Percentiles rank a stretch among this genome's conserved stretches.
phyloP scores from a whole-genome alignment of 1,284 basidiomycete species.

The Trichosporon faecale region DNA sequence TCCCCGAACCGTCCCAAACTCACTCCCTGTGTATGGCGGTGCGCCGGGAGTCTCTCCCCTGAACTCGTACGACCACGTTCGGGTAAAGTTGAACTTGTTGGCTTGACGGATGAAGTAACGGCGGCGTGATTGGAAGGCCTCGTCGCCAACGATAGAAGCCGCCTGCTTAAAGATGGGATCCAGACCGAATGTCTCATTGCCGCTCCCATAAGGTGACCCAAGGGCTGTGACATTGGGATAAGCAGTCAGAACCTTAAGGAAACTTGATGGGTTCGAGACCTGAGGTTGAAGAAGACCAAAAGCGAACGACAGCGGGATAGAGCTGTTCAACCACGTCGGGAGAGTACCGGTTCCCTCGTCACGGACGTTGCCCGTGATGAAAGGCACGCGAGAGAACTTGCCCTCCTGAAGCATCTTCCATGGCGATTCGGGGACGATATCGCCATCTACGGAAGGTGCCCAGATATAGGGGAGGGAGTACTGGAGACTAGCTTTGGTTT shows the following conservation, averaged over 20 bases:
- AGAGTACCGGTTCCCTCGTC: conserved; percentile 43
- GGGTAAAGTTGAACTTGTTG: conserved; percentile 26
- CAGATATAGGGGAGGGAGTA: conserved; percentile 1
- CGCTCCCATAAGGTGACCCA: conserved; percentile 45
- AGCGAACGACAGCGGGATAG: conserved; percentile 26
- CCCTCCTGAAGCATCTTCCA: conserved; percentile 38
- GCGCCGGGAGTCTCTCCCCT: conserved; percentile 18
- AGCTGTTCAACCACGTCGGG: conserved; percentile 20
- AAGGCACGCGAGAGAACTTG: conserved; percentile 44
- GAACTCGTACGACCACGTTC: conserved; percentile 44
- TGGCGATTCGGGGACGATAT: conserved; percentile 44
- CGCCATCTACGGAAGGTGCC: conserved; percentile 45
- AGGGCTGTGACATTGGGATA: conserved; percentile 37
- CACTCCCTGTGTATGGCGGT: conserved; percentile 8
- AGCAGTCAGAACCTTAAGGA: conserved; percentile 26
- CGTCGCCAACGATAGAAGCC: conserved; percentile 38
- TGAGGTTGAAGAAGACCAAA: conserved; percentile 30
- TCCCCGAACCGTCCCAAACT: neutral
- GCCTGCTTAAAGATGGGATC: conserved; percentile 33
- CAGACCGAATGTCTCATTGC: conserved; percentile 43
- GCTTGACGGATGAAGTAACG: conserved; percentile 36
- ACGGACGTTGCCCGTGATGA: conserved; percentile 47
- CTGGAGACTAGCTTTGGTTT: neutral
- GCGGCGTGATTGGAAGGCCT: conserved; percentile 35
- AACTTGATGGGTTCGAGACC: conserved; percentile 16